Percentiles rank a stretch among this genome's conserved stretches.
These are phyloP conservation scores for Euphrasia arctica DNA, from an alignment of 305 asterid species.

Conservation along the genomic window DNA sequence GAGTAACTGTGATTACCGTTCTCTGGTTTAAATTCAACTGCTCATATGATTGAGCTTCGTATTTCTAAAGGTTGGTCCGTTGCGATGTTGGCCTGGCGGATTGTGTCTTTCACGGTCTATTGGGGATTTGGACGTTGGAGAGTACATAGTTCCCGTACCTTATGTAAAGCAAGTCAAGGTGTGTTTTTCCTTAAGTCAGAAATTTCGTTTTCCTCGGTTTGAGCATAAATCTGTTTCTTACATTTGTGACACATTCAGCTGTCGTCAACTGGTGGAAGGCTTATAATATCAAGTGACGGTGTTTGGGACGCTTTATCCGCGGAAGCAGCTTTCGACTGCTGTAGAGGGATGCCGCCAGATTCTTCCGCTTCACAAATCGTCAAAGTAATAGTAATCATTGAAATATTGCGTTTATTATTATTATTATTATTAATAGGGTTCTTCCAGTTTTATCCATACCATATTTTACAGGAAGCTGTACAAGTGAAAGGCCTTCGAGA, in stretches of 20 bases:
- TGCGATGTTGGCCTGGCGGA: constrained; percentile 99
- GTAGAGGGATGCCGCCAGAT: constrained; percentile 87
- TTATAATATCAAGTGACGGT: constrained; percentile 89
- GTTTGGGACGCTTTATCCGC: constrained; percentile 98
- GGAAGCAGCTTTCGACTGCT: constrained; percentile 85
- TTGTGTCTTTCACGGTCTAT: constrained; percentile 17
- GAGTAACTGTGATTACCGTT: too few relatives aligned
- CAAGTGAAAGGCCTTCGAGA: constrained; percentile 88
- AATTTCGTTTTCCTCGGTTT: background rate
- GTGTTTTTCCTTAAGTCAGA: constrained; percentile 11
- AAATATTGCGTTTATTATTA: background rate
- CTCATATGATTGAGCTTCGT: background rate
- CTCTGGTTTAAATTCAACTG: too few relatives aligned
- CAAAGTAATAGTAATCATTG: constrained; percentile 51
- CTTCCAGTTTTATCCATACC: constrained; percentile 22
- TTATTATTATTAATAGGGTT: background rate
- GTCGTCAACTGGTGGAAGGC: constrained; percentile 88
- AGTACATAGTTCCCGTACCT: too few relatives aligned
- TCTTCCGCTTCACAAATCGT: constrained; percentile 90
- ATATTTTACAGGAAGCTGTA: constrained; percentile 70
- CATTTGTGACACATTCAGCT: constrained; percentile 41
- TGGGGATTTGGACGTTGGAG: too few relatives aligned
- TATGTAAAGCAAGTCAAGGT: constrained; percentile 89
- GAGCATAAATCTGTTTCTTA: constrained; percentile 22
- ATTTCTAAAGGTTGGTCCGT: constrained; percentile 76